phyloP scores from a whole-genome alignment of 495 filamentous ascomycete species.

The Aspergillus conjunctus region DNA sequence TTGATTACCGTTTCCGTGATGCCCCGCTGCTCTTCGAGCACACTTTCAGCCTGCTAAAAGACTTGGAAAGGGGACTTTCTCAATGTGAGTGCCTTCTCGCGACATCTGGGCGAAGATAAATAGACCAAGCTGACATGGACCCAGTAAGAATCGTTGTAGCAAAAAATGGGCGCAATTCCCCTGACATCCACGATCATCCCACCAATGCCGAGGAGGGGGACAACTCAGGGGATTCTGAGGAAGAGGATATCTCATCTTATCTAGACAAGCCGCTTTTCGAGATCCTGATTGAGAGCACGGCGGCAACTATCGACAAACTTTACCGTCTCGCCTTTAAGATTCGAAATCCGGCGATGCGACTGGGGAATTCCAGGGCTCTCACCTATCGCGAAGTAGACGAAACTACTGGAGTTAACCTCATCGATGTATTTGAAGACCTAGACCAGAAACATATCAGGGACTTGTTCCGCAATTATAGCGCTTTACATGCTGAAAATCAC shows the following conservation, averaged over 20 bases:
- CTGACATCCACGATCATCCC: not conserved
- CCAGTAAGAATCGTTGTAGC: not conserved
- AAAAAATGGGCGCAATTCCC: not conserved
- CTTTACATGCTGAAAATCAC: not conserved
- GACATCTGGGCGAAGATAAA: not conserved
- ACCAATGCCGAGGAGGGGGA: not conserved
- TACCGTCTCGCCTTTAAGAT: constrained; percentile 15
- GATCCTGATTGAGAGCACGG: not conserved
- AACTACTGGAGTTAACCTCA: constrained; percentile 1
- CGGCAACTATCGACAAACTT: constrained; percentile 12
- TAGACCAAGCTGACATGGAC: not conserved
- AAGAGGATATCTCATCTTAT: constrained; percentile 13
- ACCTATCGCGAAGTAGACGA: constrained; percentile 3
- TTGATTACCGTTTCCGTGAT: constrained; percentile 14
- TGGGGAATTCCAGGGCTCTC: constrained; percentile 9
- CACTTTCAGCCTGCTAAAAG: constrained; percentile 3
- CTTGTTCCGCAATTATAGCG: not conserved
- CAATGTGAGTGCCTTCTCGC: constrained; percentile 2
- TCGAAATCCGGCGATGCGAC: constrained; percentile 11
- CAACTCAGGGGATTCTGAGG: not conserved
- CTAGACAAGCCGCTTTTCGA: constrained; percentile 5
- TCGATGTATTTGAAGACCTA: not conserved
- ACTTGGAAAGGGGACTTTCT: not conserved
- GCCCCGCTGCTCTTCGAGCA: constrained; percentile 6
- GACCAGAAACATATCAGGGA: constrained; percentile 7